phyloP scores from a whole-genome alignment of 495 filamentous ascomycete species.

The Trypethelium eluteriae region DNA sequence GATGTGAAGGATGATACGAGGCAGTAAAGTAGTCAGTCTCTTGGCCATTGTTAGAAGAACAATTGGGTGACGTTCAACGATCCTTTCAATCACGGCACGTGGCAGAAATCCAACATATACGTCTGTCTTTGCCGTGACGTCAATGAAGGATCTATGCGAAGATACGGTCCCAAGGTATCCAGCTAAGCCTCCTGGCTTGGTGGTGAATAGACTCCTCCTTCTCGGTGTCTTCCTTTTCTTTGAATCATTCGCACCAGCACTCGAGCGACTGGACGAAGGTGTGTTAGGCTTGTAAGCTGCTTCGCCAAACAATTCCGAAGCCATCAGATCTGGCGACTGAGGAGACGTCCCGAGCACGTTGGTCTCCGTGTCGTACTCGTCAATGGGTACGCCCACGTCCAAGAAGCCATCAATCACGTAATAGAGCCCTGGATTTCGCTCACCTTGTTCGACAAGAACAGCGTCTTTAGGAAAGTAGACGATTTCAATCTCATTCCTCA shows the following conservation, averaged over 20 bases:
- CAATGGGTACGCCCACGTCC: constrained; percentile 71
- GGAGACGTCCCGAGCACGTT: constrained; percentile 32
- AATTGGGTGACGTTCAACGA: constrained; percentile 86
- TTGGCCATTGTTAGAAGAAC: constrained; percentile 94
- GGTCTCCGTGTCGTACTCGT: constrained; percentile 36
- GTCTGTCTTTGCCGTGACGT: constrained; percentile 94
- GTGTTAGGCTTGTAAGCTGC: constrained; percentile 41
- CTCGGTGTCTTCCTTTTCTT: constrained; percentile 45
- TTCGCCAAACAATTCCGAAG: constrained; percentile 31
- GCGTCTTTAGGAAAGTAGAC: constrained; percentile 94
- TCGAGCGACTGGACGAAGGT: neutral
- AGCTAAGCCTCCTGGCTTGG: constrained; percentile 90
- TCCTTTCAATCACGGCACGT: constrained; percentile 73
- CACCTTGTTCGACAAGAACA: constrained; percentile 93
- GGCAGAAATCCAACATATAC: constrained; percentile 97
- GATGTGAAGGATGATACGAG: constrained; percentile 88
- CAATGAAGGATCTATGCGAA: constrained; percentile 90
- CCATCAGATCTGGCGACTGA: constrained; percentile 24
- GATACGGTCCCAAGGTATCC: constrained; percentile 91
- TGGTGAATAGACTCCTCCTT: constrained; percentile 74
- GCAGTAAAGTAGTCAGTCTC: constrained; percentile 77
- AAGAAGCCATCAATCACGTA: constrained; percentile 97
- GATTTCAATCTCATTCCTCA: constrained; percentile 90
- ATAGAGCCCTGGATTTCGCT: constrained; percentile 90
- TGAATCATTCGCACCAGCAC: constrained; percentile 30